These are phyloP conservation scores for Rhodomyrtus tomentosa DNA, from an alignment of 345 rosid genomes.

Conservation along the genomic window DNA sequence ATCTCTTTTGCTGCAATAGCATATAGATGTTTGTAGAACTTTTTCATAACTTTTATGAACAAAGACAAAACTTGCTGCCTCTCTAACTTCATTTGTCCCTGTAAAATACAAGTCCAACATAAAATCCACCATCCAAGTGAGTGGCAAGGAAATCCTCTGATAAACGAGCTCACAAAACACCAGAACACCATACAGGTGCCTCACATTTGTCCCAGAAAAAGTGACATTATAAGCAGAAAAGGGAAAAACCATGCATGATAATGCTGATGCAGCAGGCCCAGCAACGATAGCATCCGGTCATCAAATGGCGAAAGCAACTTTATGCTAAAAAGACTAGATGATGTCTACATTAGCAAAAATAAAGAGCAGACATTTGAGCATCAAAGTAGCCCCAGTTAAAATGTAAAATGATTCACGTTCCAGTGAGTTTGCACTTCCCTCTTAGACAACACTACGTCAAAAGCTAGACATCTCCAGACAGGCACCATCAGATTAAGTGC, in stretches of 20 bases:
- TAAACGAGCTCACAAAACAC: not conserved
- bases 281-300: not conserved
- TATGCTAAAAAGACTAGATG: not conserved
- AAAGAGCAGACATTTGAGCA: not conserved
- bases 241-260: not conserved
- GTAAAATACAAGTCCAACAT: conserved; percentile 12
- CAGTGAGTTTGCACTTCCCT: not conserved
- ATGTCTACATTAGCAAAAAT: not conserved
- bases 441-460: not conserved
- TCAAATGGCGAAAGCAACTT: not conserved
- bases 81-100: conserved; percentile 82
- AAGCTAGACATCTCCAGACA: not conserved
- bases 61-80: conserved; percentile 55
- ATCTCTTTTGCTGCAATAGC: conserved; percentile 54
- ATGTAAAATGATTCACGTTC: not conserved
- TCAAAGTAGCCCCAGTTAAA: not conserved
- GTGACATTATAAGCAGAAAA: not conserved
- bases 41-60: conserved; percentile 67
- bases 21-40: conserved; percentile 52
- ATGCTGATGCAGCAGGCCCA: not conserved
- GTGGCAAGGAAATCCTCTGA: not conserved
- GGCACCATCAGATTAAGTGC: not conserved
- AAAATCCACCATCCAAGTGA: not conserved
- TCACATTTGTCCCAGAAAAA: not conserved
- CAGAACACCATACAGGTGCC: not conserved